Evolutionary conservation across 176 grass and related monocot genomes (phyloP).

Genomic region (Lolium multiflorum): DNA sequence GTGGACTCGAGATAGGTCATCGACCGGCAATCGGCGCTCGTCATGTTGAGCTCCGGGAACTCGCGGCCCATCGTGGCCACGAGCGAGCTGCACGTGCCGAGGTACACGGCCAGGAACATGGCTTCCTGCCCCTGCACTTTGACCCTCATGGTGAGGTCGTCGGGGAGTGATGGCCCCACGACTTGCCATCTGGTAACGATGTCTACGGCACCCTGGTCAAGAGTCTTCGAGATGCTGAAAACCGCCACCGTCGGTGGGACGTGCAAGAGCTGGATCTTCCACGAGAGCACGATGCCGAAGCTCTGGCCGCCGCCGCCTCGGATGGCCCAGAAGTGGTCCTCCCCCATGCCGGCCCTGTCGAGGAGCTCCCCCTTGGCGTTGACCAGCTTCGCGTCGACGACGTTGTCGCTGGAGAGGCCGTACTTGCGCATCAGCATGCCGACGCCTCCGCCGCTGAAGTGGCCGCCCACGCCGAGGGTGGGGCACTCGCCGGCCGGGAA

Average conservation of each 20-base stretch:
- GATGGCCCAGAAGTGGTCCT: conserved; percentile 1
- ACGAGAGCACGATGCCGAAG: not conserved
- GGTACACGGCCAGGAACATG: no score
- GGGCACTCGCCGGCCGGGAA: conserved; percentile 1
- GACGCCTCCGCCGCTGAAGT: not conserved
- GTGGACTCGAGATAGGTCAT: not conserved
- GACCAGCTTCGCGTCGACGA: not conserved
- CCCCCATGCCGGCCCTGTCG: not conserved
- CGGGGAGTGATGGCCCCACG: no score
- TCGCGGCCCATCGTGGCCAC: not conserved
- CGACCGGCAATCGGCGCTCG: not conserved
- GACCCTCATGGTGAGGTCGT: no score
- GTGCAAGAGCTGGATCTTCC: not conserved
- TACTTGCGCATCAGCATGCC: not conserved
- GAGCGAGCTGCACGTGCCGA: not conserved
- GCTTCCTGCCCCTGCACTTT: no score
- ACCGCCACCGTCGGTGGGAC: not conserved
- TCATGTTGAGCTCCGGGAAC: conserved; percentile 6
- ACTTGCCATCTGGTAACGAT: not conserved
- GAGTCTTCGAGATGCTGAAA: not conserved
- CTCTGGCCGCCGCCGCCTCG: not conserved
- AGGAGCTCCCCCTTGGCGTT: not conserved
- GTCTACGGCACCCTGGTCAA: not conserved
- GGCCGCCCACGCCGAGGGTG: not conserved
- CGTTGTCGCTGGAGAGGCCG: not conserved